phyloP scores from a whole-genome alignment of 1,139 yeast species.

The Scheffersomyces segobiensis region DNA sequence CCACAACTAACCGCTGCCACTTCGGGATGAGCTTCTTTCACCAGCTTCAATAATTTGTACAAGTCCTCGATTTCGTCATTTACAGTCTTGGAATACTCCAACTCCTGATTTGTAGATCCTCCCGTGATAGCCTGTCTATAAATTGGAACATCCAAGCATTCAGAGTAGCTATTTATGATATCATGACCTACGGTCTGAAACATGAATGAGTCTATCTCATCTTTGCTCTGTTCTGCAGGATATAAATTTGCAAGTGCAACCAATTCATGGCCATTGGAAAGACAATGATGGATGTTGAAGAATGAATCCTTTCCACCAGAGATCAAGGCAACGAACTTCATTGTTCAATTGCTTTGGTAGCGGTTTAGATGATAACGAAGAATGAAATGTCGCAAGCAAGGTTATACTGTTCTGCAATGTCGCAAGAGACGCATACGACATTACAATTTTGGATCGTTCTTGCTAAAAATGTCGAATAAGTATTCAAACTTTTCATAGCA shows the following conservation, averaged over 20 bases:
- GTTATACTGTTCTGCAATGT: background rate
- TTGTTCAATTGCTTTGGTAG: conserved; percentile 19
- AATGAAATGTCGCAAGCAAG: background rate
- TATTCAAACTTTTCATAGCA: too few relatives aligned
- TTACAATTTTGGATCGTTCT: background rate
- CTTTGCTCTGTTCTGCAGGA: conserved; percentile 51
- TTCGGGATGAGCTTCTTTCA: conserved; percentile 63
- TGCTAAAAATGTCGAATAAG: too few relatives aligned
- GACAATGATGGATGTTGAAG: conserved; percentile 82
- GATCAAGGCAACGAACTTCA: conserved; percentile 90
- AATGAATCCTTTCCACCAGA: conserved; percentile 98
- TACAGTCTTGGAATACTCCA: conserved; percentile 66
- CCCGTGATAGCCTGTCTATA: conserved; percentile 71
- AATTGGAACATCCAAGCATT: conserved; percentile 78
- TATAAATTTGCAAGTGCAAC: conserved; percentile 81
- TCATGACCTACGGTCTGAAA: conserved; percentile 98
- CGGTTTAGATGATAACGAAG: background rate
- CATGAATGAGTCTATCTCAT: conserved; percentile 92
- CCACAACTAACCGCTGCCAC: conserved; percentile 90
- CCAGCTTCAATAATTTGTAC: conserved; percentile 46
- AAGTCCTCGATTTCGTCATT: conserved; percentile 90
- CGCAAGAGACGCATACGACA: background rate
- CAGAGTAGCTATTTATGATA: conserved; percentile 61
- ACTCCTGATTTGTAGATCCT: conserved; percentile 57
- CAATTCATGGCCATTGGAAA: conserved; percentile 79